Base-by-base conservation (phyloP, 768 basidiomycete genomes). In the Chalciporus sphaerocephalus region DNA sequence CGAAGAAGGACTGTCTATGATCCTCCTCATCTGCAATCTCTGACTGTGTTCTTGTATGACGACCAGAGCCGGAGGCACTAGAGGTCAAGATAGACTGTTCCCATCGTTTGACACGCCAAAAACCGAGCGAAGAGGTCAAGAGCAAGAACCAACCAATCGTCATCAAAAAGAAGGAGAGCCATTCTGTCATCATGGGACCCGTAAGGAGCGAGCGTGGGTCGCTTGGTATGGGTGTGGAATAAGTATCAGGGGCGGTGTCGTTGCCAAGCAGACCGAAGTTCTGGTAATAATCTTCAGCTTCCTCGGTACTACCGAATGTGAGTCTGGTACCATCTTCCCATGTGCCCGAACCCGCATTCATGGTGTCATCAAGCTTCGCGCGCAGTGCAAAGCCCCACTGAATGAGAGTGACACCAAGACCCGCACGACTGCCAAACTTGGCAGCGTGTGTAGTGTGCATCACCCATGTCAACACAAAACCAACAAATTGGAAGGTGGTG, bases 401-500 rank as follows among this genome's bases (percentile, higher is more conserved):
- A 47, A 98, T 95, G 44, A 98, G 76, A 11, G 94, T 97, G 48
- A 97, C 76, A n/a, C 95, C 95, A 36, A 98, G 77, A 22, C 95
- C 95, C 1, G 93, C 94, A 44, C 92, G 84, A 30, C 92, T 92
- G 39, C 96, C 93, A 54, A 89, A 81, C 55, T 92, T 87, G 24
- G 91, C 92, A 5, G 95, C 88, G 62, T 98, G 95, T 2, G 92
- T 92, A 2, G 85, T 87, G 65, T 92, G 90, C 23, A 98, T 78
- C 46, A 98, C 85, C 68, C 93, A 97, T 8, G 94, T 98, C 64
- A 97, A 76, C 40, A 85, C 74, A 73, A 90, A 92, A 27, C 87
- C 95, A 57, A 97, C 83, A 57, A 97, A 95, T 70, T 97, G 95
- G 87, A 99, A 99, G 18, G 92, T 92, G 44, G 94, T 78, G 46